Conservation (phyloP, 2,329 filamentous ascomycete genomes). For the Fusarium mexicanum region DNA sequence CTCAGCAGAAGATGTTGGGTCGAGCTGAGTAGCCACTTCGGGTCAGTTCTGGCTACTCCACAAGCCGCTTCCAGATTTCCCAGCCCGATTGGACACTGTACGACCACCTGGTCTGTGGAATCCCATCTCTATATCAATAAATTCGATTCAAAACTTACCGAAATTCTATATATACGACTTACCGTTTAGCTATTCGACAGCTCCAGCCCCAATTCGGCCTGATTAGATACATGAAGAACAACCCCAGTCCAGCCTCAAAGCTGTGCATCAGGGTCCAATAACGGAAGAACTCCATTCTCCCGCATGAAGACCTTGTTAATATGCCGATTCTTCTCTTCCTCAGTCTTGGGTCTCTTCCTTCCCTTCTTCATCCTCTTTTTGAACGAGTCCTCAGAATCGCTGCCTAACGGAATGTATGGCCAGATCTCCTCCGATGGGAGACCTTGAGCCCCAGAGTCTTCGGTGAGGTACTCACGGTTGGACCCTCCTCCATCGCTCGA, state of each 20-base stretch:
- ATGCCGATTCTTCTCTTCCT: conserved; percentile 1
- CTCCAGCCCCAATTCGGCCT: neutral
- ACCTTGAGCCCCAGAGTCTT: neutral
- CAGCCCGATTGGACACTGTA: neutral
- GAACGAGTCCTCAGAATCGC: neutral
- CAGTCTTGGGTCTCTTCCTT: neutral
- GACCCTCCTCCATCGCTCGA: neutral
- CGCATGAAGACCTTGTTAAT: conserved; percentile 13
- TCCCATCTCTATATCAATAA: rapidly evolving
- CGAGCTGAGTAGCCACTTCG: neutral
- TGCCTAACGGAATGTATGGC: neutral
- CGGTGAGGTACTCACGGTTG: too few species aligned
- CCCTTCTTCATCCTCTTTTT: neutral
- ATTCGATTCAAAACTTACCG: neutral
- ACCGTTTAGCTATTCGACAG: neutral
- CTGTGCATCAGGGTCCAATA: neutral
- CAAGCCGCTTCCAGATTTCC: neutral
- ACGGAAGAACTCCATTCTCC: neutral
- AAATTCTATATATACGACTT: neutral
- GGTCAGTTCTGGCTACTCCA: neutral
- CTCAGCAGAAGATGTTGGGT: neutral
- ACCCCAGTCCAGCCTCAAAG: neutral
- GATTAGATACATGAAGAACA: neutral
- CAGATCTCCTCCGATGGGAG: neutral
- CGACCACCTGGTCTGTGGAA: too few species aligned